phyloP scores from a whole-genome alignment of 768 basidiomycete species.

The Boletus reticulatus region DNA sequence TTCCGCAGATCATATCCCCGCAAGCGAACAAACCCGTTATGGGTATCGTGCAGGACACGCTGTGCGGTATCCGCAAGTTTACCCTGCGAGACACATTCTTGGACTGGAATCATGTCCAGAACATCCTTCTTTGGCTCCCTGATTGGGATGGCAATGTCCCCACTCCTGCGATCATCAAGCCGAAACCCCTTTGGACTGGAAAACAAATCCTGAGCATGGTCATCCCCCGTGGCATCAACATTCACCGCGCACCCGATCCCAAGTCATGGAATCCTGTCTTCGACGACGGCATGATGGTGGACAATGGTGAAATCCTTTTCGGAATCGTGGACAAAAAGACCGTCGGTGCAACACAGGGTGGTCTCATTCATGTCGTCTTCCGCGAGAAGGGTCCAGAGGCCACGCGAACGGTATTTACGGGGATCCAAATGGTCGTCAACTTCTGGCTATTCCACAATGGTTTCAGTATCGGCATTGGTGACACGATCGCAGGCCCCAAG shows the following conservation, averaged over 20 bases:
- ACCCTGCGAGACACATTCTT: constrained; percentile 93
- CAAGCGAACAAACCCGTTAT: constrained; percentile 99
- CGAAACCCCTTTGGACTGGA: constrained; percentile 96
- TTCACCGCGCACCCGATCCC: constrained; percentile 75
- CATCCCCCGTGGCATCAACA: constrained; percentile 95
- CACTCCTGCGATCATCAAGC: constrained; percentile 91
- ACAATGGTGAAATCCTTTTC: constrained; percentile 94
- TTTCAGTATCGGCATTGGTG: constrained; percentile 98
- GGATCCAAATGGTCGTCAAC: constrained; percentile 93
- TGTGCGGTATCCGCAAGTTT: constrained; percentile 96
- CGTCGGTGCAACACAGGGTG: constrained; percentile 94
- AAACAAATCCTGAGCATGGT: constrained; percentile 93
- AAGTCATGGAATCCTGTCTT: constrained; percentile 78
- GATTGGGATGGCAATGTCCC: constrained; percentile 96
- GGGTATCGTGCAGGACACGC: constrained; percentile 99
- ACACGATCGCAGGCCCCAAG: constrained; percentile 89
- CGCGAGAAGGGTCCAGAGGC: constrained; percentile 96
- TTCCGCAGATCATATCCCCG: constrained; percentile 87
- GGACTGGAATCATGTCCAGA: constrained; percentile 95
- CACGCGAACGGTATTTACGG: constrained; percentile 87
- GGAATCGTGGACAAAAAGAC: constrained; percentile 98
- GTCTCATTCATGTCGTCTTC: constrained; percentile 94
- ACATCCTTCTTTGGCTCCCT: constrained; percentile 96
- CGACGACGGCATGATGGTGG: constrained; percentile 94
- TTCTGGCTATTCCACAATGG: constrained; percentile 99